A percentile compares a stretch with the other conserved stretches of the same genome.
Evolutionary conservation across 345 rosid species (phyloP).

Genomic region (Odontarrhena argentea): DNA sequence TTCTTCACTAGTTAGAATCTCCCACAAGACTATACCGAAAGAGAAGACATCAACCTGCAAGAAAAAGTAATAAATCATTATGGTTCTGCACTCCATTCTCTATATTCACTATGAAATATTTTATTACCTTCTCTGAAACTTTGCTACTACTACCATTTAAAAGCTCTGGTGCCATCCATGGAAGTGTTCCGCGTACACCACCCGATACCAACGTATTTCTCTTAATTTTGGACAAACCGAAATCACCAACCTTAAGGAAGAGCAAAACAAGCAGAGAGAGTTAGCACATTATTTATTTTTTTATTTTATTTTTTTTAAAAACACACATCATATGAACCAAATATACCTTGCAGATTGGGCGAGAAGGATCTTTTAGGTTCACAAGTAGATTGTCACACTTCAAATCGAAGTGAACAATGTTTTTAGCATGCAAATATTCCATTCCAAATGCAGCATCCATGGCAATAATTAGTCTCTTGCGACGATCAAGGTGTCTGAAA

Average conservation of each 20-base stretch:
- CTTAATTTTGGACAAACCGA: conserved; percentile 81
- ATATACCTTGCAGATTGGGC: conserved; percentile 96
- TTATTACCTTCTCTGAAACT: conserved; percentile 80
- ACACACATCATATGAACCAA: not conserved
- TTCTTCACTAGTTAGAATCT: conserved; percentile 87
- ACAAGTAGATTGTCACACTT: conserved; percentile 97
- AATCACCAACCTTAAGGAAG: conserved; percentile 73
- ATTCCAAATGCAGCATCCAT: conserved; percentile 99
- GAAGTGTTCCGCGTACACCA: conserved; percentile 84
- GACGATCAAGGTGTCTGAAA: conserved; percentile 81
- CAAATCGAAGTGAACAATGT: conserved; percentile 95
- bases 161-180: conserved; percentile 32
- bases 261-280: conserved; percentile 9
- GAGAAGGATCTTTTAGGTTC: conserved; percentile 88
- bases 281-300: conserved; percentile 4
- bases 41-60: conserved; percentile 84
- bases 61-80: conserved; percentile 7
- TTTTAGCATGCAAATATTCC: conserved; percentile 96
- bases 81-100: conserved; percentile 17
- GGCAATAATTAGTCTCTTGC: conserved; percentile 90
- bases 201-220: conserved; percentile 82
- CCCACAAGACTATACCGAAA: conserved; percentile 85
- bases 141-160: conserved; percentile 73
- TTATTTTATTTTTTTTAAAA: not conserved
- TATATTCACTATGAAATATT: not conserved